Evolutionary conservation across 2,329 filamentous ascomycete species (phyloP), one percentile per base, ranked within the genome.

Genomic region (Xylariomycetidae sp.): DNA sequence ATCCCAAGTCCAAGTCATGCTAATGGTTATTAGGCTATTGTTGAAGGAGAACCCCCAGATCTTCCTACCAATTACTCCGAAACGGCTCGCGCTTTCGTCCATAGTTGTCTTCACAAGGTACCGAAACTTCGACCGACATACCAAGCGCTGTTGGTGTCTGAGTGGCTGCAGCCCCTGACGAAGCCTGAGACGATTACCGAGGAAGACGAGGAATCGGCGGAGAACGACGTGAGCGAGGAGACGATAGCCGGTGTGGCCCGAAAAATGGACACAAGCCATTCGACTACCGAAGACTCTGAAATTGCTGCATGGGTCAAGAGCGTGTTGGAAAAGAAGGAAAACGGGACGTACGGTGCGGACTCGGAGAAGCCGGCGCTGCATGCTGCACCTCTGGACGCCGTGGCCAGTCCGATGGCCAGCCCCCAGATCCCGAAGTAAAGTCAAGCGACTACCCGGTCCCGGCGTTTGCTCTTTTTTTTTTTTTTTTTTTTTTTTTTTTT

Each of bases 41-140:
- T 98, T 22, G 87, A 96, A 56, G 92, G 92, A 31, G 88, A 95
- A n/a, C 87, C 92, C 10, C 92, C 92, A 9, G 80, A 84, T 52
- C 76, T 98, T 19, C 92, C 92, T 0, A 67, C 84, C 35, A 79
- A 76, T 17, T 98, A 85, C 58, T 92, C 89, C 1, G 74, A 82
- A 35, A 72, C 76, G 5, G 87, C 90, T 2, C 81, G 80, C 35
- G 83, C 90, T 49, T 98, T 98, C 62, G 90, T 98, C 16, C 72
- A 75, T 24, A 82, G 82, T 27, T 96, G 92, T 57, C 70, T 98
- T 29, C 88, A 95, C 68, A 98, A 98, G 60, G 83, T 86, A 15
- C 86, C 92, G 7, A 85, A 85, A 47, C 76, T 93, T 39, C 79
- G 92, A n/a, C 90, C 89, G n/a, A 92, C 85, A 0, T 98, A 98